Evolutionary conservation across 208 protist genomes (phyloP).

Genomic region (Trypanosoma avium): DNA sequence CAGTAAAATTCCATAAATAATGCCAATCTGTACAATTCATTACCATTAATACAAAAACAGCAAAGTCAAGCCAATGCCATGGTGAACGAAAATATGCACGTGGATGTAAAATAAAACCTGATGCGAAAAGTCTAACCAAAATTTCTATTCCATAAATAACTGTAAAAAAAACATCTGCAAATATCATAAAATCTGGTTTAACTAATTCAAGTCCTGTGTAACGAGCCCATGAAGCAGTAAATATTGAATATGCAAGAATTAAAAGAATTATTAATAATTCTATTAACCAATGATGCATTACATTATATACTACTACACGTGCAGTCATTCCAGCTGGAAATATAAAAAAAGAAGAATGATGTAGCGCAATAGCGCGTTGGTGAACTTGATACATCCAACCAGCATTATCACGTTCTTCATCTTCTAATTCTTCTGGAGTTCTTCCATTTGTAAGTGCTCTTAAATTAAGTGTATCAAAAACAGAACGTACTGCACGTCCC

Average conservation of each 20-base stretch:
- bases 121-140: constrained; percentile 80
- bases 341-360: constrained; percentile 85
- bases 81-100: constrained; percentile 86
- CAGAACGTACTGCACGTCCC: constrained; percentile 44
- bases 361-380: constrained; percentile 67
- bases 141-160: constrained; percentile 82
- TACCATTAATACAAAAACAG: constrained; percentile 79
- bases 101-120: constrained; percentile 73
- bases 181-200: constrained; percentile 72
- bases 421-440: constrained; percentile 52
- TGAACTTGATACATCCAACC: constrained; percentile 84
- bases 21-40: constrained; percentile 75
- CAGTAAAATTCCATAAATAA: constrained; percentile 82
- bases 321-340: constrained; percentile 80
- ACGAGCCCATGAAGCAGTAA: constrained; percentile 80
- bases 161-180: constrained; percentile 88
- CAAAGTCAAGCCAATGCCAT: constrained; percentile 92
- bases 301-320: constrained; percentile 88
- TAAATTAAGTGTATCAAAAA: constrained; percentile 68
- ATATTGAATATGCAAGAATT: constrained; percentile 85
- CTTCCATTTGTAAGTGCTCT: constrained; percentile 53
- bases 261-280: constrained; percentile 72
- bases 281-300: constrained; percentile 89
- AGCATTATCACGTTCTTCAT: constrained; percentile 39
- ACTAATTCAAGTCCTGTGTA: constrained; percentile 38